phyloP scores from a whole-genome alignment of 208 protist genomes.

The Leptomonas seymouri region DNA sequence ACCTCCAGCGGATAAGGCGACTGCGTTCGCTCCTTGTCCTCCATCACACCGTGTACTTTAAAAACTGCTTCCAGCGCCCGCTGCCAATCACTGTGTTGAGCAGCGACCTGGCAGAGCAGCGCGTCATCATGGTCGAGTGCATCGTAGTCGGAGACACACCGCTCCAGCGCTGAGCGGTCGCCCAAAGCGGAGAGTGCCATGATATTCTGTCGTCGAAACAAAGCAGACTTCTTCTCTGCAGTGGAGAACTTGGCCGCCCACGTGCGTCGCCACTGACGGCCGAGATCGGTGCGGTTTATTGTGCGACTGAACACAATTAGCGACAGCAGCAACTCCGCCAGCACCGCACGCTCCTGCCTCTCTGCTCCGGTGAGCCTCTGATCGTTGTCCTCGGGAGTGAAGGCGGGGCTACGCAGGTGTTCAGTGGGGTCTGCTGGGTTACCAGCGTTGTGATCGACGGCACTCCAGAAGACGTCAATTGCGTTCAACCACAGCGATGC shows the following conservation, averaged over 20 bases:
- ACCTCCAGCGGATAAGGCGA: slow-evolving; percentile 37
- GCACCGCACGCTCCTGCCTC: slow-evolving; percentile 53
- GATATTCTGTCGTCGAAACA: slow-evolving; percentile 44
- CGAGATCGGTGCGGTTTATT: slow-evolving; percentile 39
- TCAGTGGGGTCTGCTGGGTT: not conserved
- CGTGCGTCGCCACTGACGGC: slow-evolving; percentile 46
- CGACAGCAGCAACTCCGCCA: slow-evolving; percentile 50
- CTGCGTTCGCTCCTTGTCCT: slow-evolving; percentile 4
- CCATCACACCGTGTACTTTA: slow-evolving; percentile 24
- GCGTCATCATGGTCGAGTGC: slow-evolving; percentile 12
- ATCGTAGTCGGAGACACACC: slow-evolving; percentile 21
- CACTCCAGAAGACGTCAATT: slow-evolving; percentile 71
- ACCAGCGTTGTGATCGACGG: slow-evolving; percentile 59
- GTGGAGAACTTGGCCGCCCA: slow-evolving; percentile 43
- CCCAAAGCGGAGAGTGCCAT: slow-evolving; percentile 48
- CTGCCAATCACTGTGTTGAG: slow-evolving; percentile 53
- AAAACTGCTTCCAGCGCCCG: slow-evolving; percentile 43
- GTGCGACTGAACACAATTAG: slow-evolving; percentile 50
- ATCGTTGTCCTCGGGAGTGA: not conserved
- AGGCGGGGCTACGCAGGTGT: not conserved
- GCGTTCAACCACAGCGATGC: slow-evolving; percentile 51
- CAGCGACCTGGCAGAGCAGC: slow-evolving; percentile 55
- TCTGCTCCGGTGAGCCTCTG: slow-evolving; percentile 22
- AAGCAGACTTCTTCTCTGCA: slow-evolving; percentile 23
- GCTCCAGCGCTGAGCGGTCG: slow-evolving; percentile 34